phyloP scores from a whole-genome alignment of 106 monocot genomes.

The Cymbidium sinense region DNA sequence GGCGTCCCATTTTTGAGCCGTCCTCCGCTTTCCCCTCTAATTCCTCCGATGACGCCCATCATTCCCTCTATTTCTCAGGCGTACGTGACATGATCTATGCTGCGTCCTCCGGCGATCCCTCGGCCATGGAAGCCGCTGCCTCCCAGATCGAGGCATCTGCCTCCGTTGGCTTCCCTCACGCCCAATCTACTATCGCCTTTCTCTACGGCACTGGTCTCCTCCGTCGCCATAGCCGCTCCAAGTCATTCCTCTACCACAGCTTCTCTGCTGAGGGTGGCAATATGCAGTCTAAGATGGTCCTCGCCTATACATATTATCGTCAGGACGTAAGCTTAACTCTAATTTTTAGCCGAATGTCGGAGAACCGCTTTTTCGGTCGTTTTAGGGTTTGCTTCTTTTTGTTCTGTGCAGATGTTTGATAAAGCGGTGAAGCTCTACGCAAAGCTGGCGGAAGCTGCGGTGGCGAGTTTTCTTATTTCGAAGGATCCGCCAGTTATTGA shows the following conservation, averaged over 20 bases:
- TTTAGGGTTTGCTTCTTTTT: slow-evolving; percentile 1
- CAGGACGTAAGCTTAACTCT: slow-evolving; percentile 55
- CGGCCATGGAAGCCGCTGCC: slow-evolving; percentile 35
- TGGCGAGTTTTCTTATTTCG: slow-evolving; percentile 81
- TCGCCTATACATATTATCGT: slow-evolving; percentile 78
- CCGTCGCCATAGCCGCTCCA: slow-evolving; percentile 34
- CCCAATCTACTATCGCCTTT: slow-evolving; percentile 74
- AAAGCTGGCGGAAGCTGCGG: slow-evolving; percentile 83
- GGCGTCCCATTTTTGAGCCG: slow-evolving; percentile 63
- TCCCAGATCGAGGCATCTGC: slow-evolving; percentile 53
- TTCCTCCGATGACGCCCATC: slow-evolving; percentile 13
- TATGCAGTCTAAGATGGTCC: slow-evolving; percentile 91
- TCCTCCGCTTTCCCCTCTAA: slow-evolving; percentile 1
- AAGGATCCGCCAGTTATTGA: slow-evolving; percentile 81
- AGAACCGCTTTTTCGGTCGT: neutral
- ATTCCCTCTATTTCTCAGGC: slow-evolving; percentile 42
- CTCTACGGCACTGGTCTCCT: slow-evolving; percentile 45
- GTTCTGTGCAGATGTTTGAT: slow-evolving; percentile 57
- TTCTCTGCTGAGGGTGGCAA: slow-evolving; percentile 71
- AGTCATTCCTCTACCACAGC: slow-evolving; percentile 61
- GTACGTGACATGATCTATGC: slow-evolving; percentile 56
- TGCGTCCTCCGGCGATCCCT: slow-evolving; percentile 39
- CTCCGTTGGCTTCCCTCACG: slow-evolving; percentile 45
- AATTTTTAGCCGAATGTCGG: neutral
- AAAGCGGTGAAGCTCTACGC: slow-evolving; percentile 75